A percentile compares a stretch with the other conserved stretches of the same genome.
Evolutionary conservation across 306 rosid genomes (phyloP).

Genomic region (Medicago arabica): DNA sequence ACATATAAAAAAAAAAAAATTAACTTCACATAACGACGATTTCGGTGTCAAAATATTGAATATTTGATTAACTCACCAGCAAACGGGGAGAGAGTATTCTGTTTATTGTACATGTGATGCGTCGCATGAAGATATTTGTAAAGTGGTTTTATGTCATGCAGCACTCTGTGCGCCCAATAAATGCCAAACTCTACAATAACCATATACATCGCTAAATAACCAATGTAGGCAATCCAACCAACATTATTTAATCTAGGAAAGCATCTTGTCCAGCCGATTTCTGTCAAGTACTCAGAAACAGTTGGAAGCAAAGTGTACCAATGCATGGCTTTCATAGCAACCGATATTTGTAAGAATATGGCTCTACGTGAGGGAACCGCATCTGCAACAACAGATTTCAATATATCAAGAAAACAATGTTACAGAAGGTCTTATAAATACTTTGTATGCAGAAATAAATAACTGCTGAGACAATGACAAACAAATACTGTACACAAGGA

Average conservation of each 20-base stretch:
- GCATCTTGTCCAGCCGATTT: conserved; percentile 81
- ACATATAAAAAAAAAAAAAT: not conserved
- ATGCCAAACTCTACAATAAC: conserved; percentile 81
- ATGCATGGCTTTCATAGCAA: conserved; percentile 93
- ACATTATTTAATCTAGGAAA: conserved; percentile 68
- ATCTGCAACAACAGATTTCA: conserved; percentile 60
- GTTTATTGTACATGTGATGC: conserved; percentile 94
- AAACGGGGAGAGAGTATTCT: conserved; percentile 92
- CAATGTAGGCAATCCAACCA: conserved; percentile 62
- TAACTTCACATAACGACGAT: conserved; percentile 13
- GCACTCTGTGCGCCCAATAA: conserved; percentile 93
- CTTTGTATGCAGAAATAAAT: too few relatives aligned
- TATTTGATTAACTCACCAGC: conserved; percentile 70
- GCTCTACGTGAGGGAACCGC: conserved; percentile 77
- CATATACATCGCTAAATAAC: conserved; percentile 63
- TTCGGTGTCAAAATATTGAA: conserved; percentile 23
- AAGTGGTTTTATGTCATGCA: conserved; percentile 94
- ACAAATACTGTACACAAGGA: too few relatives aligned
- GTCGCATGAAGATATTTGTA: conserved; percentile 90
- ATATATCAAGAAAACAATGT: conserved; percentile 14
- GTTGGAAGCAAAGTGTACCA: conserved; percentile 81
- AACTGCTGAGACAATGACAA: too few relatives aligned
- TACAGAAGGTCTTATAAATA: too few relatives aligned
- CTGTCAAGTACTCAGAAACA: conserved; percentile 75
- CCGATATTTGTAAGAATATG: conserved; percentile 82